Conservation (phyloP, 2,329 filamentous ascomycete genomes). For the Trichoderma guizhouense region DNA sequence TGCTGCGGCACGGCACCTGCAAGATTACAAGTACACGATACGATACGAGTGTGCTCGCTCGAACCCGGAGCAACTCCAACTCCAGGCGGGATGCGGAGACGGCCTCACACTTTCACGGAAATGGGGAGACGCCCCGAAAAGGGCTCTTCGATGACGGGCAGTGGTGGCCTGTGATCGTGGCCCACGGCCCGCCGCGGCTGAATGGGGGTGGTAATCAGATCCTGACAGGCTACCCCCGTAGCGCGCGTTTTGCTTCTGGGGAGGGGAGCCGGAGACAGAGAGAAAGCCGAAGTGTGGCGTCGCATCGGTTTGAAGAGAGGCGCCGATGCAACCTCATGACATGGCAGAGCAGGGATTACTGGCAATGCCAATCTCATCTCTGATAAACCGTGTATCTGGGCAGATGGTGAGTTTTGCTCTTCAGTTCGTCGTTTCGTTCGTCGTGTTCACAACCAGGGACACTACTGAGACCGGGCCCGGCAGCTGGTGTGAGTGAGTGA, state of each 20-base stretch:
- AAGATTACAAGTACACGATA: background rate
- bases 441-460: background rate
- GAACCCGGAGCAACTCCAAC: background rate
- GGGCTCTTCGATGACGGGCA: constrained; percentile 15
- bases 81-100: background rate
- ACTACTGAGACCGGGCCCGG: background rate
- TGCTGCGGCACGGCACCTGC: background rate
- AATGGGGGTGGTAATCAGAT: constrained; percentile 18
- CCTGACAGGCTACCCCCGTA: constrained; percentile 16
- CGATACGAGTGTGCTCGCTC: background rate
- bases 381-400: constrained; percentile 11
- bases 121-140: constrained; percentile 14
- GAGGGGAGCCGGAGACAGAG: constrained; percentile 15
- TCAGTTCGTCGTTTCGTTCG: background rate
- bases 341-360: constrained; percentile 19
- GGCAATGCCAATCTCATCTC: constrained; percentile 13
- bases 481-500: background rate
- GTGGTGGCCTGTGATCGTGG: constrained; percentile 17
- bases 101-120: background rate
- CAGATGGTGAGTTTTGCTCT: background rate
- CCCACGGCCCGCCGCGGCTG: constrained; percentile 20
- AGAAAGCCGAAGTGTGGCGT: constrained; percentile 18
- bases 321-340: constrained; percentile 20
- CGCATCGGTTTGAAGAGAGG: constrained; percentile 17
- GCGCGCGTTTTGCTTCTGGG: constrained; percentile 13